Evolutionary conservation across 306 rosid genomes (phyloP), one percentile per base, ranked within the genome.

Genomic region (Potentilla sterilis): DNA sequence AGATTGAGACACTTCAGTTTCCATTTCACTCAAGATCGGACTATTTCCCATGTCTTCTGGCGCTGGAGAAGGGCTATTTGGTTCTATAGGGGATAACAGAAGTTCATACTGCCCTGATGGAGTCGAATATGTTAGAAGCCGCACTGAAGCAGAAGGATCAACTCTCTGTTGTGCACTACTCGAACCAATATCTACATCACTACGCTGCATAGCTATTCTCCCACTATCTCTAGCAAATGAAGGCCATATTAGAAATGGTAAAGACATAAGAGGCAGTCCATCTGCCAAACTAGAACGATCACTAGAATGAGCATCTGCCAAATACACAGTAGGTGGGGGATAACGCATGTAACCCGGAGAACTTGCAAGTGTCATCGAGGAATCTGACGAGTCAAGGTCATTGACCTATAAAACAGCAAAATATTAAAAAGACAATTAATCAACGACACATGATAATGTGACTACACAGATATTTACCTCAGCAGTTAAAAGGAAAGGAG

Each of bases 401-500:
- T 90, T 92, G 82, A 96, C 99, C 99, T 96, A 79, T 71, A 57
- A 64, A 78, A 75, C 78, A 87, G 75, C 22, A 70, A 71, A 76
- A 75, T 22, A 55, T 28, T 54, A 70, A 70, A 73, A 75, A 14
- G 78, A 77, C 52, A 78, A 41, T 62, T 34, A 24, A 52, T 46
- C 70, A 61, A 75, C 74, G 48, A 54, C 55, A 22, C 54, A 66
- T 16, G 70, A 70, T 66, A 77, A 32, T 28, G 10, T 42, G 72
- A 44, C 44, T 75, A 42, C 43, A 78, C 77, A 70, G 59, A 52
- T 71, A 77, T 43, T 64, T 22, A 92, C 99, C 96, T 96, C 98
- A 1, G 99, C 98, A 44, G 99, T 96, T 82, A 96, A 85, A 77
- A 96, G 98, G 71, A 90, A 92, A 54, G 97, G 99, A 2, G 98